Conservation (phyloP, 208 protist genomes). For the Leishmania martiniquensis region DNA sequence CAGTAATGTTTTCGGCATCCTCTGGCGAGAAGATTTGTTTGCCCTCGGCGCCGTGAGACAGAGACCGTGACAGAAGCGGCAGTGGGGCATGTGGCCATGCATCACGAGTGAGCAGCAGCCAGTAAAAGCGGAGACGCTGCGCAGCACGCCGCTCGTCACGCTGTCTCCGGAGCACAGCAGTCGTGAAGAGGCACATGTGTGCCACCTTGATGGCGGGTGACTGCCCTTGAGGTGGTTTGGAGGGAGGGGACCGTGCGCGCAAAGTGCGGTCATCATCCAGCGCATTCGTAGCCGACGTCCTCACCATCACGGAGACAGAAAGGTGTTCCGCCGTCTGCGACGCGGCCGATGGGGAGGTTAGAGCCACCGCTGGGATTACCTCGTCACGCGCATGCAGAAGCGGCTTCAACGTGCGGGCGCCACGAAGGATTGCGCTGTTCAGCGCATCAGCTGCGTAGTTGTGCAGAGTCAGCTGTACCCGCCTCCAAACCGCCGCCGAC, state of each 20-base stretch:
- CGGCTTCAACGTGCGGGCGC: background rate
- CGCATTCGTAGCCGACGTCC: background rate
- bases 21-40: background rate
- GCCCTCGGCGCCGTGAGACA: background rate
- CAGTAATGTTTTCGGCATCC: background rate
- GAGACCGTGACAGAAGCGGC: background rate
- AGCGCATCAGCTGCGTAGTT: slow-evolving; percentile 26
- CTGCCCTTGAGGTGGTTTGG: background rate
- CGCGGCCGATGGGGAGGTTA: background rate
- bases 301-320: background rate
- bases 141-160: background rate
- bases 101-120: background rate
- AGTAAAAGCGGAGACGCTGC: background rate
- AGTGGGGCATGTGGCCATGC: background rate
- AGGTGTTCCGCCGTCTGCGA: background rate
- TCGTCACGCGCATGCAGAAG: background rate
- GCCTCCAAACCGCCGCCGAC: background rate
- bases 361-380: background rate
- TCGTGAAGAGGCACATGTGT: background rate
- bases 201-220: background rate
- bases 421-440: background rate
- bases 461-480: slow-evolving; percentile 22
- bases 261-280: background rate
- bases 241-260: background rate
- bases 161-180: slow-evolving; percentile 5